These are phyloP conservation scores for Phytophthora cactorum DNA, from an alignment of 352 stramenopile genomes.

Conservation along the genomic window DNA sequence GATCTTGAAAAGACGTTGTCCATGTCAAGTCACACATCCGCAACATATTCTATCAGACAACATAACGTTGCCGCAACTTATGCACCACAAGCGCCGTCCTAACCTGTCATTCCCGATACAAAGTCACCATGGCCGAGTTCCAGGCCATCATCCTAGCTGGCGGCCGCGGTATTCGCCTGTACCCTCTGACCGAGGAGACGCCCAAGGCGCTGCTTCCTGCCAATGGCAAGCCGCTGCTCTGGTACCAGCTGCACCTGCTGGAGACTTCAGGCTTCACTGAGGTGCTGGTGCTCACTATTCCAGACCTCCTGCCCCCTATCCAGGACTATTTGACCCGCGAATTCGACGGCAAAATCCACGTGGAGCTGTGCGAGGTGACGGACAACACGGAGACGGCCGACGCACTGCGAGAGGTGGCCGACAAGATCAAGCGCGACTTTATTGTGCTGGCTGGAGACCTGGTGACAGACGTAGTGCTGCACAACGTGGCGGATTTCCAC, in stretches of 20 bases:
- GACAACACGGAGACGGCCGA: constrained; percentile 81
- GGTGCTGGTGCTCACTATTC: constrained; percentile 72
- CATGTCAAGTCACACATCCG: too few species aligned
- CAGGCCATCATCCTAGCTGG: constrained; percentile 85
- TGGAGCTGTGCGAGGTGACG: constrained; percentile 75
- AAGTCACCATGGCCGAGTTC: constrained; percentile 73
- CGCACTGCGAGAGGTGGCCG: constrained; percentile 67
- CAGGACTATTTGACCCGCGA: constrained; percentile 80
- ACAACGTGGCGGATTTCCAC: constrained; percentile 84
- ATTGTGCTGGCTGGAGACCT: constrained; percentile 83
- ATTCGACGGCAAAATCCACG: constrained; percentile 84
- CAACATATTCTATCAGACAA: not conserved
- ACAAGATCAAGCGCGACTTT: constrained; percentile 86
- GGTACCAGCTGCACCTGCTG: constrained; percentile 84
- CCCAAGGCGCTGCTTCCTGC: constrained; percentile 73
- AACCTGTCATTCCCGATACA: constrained; percentile 10
- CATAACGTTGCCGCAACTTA: constrained; percentile 4
- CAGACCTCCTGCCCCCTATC: constrained; percentile 65
- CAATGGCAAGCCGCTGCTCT: constrained; percentile 74
- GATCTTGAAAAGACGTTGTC: constrained; percentile 29
- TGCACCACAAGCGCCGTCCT: not conserved
- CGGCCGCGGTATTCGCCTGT: constrained; percentile 79
- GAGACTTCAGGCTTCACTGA: constrained; percentile 83
- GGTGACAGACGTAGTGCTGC: constrained; percentile 79
- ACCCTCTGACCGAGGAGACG: constrained; percentile 79